These are phyloP conservation scores for Isabelozyma pseudorhagii DNA, from an alignment of 805 yeast genomes.

Conservation along the genomic window DNA sequence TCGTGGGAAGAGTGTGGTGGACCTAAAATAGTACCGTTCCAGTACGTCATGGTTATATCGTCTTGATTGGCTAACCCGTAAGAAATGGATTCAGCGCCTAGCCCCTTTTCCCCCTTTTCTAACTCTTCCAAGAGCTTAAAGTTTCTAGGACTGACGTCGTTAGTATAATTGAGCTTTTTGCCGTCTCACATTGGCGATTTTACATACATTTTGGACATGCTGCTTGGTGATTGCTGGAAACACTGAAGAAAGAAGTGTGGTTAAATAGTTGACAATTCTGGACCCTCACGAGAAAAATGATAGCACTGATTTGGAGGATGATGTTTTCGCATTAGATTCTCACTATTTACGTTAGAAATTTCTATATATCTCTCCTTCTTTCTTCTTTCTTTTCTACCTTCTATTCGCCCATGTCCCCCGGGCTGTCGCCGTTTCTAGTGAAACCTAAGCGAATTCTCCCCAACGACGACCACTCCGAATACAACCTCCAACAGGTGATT, in stretches of 20 bases:
- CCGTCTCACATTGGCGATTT: neutral
- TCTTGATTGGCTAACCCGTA: constrained; percentile 89
- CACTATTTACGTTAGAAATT: neutral
- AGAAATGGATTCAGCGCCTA: constrained; percentile 95
- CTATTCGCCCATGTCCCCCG: constrained; percentile 5
- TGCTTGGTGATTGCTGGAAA: neutral
- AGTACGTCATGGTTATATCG: constrained; percentile 87
- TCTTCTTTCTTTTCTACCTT: neutral
- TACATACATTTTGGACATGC: constrained; percentile 50
- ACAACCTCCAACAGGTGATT: constrained; percentile 14
- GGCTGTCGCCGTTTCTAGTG: constrained; percentile 27
- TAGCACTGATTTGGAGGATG: too few species aligned
- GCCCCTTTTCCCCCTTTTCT: constrained; percentile 97
- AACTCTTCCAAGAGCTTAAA: constrained; percentile 93
- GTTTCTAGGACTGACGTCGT: constrained; percentile 69
- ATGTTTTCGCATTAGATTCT: neutral
- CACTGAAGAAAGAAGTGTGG: too few species aligned
- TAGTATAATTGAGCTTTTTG: neutral
- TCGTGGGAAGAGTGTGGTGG: constrained; percentile 92
- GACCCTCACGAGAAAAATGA: too few species aligned
- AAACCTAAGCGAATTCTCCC: constrained; percentile 10
- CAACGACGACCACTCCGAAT: constrained; percentile 10
- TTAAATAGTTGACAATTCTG: too few species aligned
- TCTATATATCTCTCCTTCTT: neutral
- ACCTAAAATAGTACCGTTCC: constrained; percentile 98